phyloP scores from a whole-genome alignment of 148 eudicot species.

The Spergularia bocconei region DNA sequence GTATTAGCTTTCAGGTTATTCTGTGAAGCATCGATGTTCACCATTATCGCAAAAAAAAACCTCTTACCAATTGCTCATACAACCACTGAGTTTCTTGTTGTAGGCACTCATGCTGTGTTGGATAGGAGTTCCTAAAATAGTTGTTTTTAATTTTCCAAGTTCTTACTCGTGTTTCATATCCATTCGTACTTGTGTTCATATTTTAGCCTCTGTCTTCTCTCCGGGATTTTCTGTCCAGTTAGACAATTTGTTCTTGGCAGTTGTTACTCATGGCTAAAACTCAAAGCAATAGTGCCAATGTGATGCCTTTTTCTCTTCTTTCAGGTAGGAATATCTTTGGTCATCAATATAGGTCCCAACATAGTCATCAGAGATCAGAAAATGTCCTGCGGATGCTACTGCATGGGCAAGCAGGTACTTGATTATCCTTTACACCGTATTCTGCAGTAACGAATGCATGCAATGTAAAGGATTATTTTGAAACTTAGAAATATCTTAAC shows the following conservation, averaged over 20 bases:
- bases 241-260: background rate
- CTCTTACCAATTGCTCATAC: too few species aligned
- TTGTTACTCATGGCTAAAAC: background rate
- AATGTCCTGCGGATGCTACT: conserved; percentile 39
- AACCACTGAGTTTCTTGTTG: too few species aligned
- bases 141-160: background rate
- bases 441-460: background rate
- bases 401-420: conserved; percentile 57
- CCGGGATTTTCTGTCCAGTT: background rate
- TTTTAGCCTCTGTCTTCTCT: background rate
- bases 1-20: background rate
- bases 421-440: background rate
- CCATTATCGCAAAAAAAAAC: background rate
- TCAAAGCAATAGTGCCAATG: background rate
- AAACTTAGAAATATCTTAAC: background rate
- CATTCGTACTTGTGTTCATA: background rate
- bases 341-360: conserved; percentile 28
- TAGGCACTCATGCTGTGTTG: background rate
- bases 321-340: conserved; percentile 26
- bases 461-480: too few species aligned
- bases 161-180: background rate
- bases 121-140: background rate
- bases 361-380: conserved; percentile 16
- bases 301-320: background rate
- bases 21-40: background rate